These are phyloP conservation scores for Aspergillus campestris DNA, from an alignment of 495 filamentous ascomycete genomes.

Conservation along the genomic window DNA sequence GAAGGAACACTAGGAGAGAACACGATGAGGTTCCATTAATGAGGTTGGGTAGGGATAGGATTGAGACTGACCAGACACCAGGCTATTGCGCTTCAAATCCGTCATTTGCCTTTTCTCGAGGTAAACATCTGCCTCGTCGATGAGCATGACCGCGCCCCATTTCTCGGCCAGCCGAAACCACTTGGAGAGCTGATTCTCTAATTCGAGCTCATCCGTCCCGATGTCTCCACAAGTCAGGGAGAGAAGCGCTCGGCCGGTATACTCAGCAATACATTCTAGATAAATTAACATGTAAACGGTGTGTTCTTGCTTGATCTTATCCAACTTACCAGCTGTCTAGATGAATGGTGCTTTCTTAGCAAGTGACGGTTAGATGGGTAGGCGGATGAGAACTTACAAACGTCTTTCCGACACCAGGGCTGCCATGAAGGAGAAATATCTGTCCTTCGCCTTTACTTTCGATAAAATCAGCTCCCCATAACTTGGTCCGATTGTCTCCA, in stretches of 20 bases:
- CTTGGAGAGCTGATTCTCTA: slow-evolving; percentile 6
- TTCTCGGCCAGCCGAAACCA: slow-evolving; percentile 6
- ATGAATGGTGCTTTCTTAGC: too few relatives aligned
- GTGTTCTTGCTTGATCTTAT: too few relatives aligned
- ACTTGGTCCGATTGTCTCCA: too few relatives aligned
- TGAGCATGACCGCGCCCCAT: slow-evolving; percentile 17
- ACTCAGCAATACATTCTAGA: slow-evolving; percentile 8
- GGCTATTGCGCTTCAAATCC: slow-evolving; percentile 46
- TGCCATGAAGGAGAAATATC: slow-evolving; percentile 12
- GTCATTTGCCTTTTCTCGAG: slow-evolving; percentile 13
- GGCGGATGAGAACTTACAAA: background rate
- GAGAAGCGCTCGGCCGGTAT: slow-evolving; percentile 5
- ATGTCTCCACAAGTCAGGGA: slow-evolving; percentile 10
- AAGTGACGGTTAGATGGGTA: too few relatives aligned
- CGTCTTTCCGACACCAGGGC: slow-evolving; percentile 15
- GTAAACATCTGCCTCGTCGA: slow-evolving; percentile 23
- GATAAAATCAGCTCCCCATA: slow-evolving; percentile 1
- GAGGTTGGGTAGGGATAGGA: too few relatives aligned
- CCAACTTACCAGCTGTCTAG: too few relatives aligned
- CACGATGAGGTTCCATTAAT: too few relatives aligned
- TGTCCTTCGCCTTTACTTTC: slow-evolving; percentile 11
- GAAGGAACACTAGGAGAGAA: slow-evolving; percentile 32
- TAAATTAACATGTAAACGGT: slow-evolving; percentile 7
- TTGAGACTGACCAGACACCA: slow-evolving; percentile 33
- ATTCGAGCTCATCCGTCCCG: slow-evolving; percentile 2